Conservation (phyloP, 345 rosid genomes). For the Capsella bursapastoris region DNA sequence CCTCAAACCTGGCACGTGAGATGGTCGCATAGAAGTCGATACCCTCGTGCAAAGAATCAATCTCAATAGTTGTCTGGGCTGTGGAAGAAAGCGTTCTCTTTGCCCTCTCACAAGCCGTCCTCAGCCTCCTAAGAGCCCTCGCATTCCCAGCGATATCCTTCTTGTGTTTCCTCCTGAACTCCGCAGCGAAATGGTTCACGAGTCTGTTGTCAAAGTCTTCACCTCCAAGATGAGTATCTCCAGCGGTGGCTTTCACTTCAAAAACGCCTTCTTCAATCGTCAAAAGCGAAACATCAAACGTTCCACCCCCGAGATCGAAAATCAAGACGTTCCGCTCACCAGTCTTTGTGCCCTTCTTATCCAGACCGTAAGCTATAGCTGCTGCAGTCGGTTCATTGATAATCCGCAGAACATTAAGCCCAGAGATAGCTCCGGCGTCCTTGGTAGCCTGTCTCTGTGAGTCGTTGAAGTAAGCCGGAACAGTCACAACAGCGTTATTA, state of each 20-base stretch:
- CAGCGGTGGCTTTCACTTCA: slow-evolving; percentile 74
- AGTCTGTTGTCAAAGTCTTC: slow-evolving; percentile 77
- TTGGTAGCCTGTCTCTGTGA: slow-evolving; percentile 48
- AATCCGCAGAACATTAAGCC: slow-evolving; percentile 45
- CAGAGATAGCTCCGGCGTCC: slow-evolving; percentile 45
- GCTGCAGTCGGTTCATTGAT: slow-evolving; percentile 54
- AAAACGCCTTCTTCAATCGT: slow-evolving; percentile 77
- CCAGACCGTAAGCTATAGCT: slow-evolving; percentile 49
- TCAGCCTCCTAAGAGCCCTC: slow-evolving; percentile 70
- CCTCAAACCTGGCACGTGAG: slow-evolving; percentile 56
- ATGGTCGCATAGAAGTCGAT: slow-evolving; percentile 51
- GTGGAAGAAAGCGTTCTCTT: slow-evolving; percentile 71
- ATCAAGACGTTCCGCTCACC: slow-evolving; percentile 50
- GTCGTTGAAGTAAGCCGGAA: slow-evolving; percentile 49
- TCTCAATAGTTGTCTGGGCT: slow-evolving; percentile 52
- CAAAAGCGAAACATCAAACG: slow-evolving; percentile 67
- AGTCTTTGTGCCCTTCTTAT: slow-evolving; percentile 43
- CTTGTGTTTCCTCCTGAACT: slow-evolving; percentile 70
- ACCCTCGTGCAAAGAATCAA: slow-evolving; percentile 56
- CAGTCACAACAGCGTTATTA: slow-evolving; percentile 47
- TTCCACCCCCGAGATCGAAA: slow-evolving; percentile 71
- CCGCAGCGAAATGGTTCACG: slow-evolving; percentile 73
- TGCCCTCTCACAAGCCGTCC: slow-evolving; percentile 76
- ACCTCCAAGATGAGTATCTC: slow-evolving; percentile 77
- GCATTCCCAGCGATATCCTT: slow-evolving; percentile 69